Percentiles rank a stretch among this genome's conserved stretches.
These are phyloP conservation scores for Eutrema salsugineum DNA, from an alignment of 441 rosid species.

Conservation along the genomic window DNA sequence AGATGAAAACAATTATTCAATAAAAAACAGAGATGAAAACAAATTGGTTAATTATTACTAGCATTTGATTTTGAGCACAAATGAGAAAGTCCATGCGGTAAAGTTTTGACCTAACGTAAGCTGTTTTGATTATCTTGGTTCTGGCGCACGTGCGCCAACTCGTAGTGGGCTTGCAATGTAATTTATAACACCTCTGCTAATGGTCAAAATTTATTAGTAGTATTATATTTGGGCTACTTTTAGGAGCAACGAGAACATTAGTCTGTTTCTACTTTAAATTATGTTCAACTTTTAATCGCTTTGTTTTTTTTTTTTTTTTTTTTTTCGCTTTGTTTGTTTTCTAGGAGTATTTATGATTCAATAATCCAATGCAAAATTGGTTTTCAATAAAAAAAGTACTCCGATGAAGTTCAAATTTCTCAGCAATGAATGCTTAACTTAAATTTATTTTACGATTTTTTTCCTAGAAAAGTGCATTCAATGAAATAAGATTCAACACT, in stretches of 20 bases:
- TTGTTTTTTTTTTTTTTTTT: not conserved
- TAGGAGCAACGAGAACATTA: not conserved
- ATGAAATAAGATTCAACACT: not conserved
- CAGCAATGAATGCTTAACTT: slow-evolving; percentile 1
- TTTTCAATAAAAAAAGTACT: not conserved
- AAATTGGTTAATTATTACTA: not conserved
- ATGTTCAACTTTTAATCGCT: not conserved
- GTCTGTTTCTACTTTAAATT: not conserved
- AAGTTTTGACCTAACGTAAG: slow-evolving; percentile 9
- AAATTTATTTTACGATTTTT: not conserved
- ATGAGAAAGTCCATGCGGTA: not conserved
- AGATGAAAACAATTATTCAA: not conserved
- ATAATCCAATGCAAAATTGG: not conserved
- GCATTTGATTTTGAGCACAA: not conserved
- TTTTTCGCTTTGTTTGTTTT: not conserved
- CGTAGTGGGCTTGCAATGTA: not conserved
- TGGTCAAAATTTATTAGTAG: not conserved
- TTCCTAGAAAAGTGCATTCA: not conserved
- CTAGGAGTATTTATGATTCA: too few relatives aligned
- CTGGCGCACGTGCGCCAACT: slow-evolving; percentile 18
- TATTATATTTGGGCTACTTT: not conserved
- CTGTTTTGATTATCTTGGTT: not conserved
- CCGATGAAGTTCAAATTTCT: not conserved
- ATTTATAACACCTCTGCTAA: not conserved
- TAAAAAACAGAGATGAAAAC: not conserved